These are phyloP conservation scores for Betula pendula DNA, from an alignment of 306 rosid genomes.

Conservation along the genomic window DNA sequence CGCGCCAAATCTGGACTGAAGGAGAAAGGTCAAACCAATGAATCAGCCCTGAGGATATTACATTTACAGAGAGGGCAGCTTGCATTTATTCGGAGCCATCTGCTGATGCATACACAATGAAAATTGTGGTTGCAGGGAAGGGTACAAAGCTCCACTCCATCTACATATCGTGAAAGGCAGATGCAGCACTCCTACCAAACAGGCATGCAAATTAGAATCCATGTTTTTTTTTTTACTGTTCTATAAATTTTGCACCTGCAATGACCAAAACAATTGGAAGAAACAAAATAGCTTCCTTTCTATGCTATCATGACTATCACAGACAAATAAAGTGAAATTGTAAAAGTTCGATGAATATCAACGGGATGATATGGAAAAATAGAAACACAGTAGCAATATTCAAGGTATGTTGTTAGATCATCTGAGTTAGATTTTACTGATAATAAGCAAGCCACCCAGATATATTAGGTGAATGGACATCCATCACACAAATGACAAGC, in stretches of 20 bases:
- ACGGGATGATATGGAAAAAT: neutral
- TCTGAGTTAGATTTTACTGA: neutral
- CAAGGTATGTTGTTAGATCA: neutral
- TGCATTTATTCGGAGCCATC: constrained; percentile 80
- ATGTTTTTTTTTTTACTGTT: constrained; percentile 16
- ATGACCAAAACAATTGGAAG: neutral
- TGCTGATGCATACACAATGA: constrained; percentile 78
- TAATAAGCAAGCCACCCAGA: neutral
- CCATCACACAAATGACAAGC: neutral
- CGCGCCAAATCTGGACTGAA: constrained; percentile 1
- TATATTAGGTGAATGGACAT: neutral
- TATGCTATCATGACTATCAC: neutral
- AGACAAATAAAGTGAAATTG: neutral
- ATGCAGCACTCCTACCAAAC: constrained; percentile 75
- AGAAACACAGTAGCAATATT: neutral
- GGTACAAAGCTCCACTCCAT: constrained; percentile 68
- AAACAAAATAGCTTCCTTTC: neutral
- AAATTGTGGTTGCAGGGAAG: constrained; percentile 87
- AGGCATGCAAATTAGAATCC: constrained; percentile 22
- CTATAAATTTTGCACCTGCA: neutral
- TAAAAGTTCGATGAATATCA: neutral
- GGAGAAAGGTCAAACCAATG: constrained; percentile 55
- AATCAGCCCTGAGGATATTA: constrained; percentile 61
- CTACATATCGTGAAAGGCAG: constrained; percentile 67
- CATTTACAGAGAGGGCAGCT: constrained; percentile 87